phyloP scores from a whole-genome alignment of 345 rosid species.

The Acer campestre region DNA sequence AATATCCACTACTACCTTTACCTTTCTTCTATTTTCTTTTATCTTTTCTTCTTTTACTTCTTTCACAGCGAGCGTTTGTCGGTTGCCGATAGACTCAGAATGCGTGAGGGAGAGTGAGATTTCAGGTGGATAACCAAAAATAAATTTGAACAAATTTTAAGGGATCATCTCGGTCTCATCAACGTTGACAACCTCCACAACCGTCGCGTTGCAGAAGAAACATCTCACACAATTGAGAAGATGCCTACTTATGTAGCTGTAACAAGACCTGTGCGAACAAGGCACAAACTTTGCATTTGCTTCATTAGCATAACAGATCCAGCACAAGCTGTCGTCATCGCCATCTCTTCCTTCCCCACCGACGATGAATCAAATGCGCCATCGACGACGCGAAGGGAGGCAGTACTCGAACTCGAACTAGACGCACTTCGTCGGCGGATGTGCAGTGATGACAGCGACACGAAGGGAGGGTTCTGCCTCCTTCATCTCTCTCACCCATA shows the following conservation, averaged over 20 bases:
- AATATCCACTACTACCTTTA: not conserved
- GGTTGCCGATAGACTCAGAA: not conserved
- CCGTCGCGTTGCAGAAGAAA: constrained; percentile 91
- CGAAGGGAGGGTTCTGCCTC: too few species aligned
- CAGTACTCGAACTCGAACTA: too few species aligned
- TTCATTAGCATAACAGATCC: constrained; percentile 74
- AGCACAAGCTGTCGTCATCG: constrained; percentile 63
- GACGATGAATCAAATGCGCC: too few species aligned
- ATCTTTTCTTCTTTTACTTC: not conserved
- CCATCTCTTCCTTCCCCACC: constrained; percentile 38
- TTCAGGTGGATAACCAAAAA: constrained; percentile 3
- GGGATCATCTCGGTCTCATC: constrained; percentile 15
- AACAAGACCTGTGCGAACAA: constrained; percentile 85
- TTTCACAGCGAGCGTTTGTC: not conserved
- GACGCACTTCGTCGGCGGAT: too few species aligned
- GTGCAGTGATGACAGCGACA: too few species aligned
- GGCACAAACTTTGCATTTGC: constrained; percentile 76
- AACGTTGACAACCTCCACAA: constrained; percentile 54
- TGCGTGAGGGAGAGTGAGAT: not conserved
- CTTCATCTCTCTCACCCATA: too few species aligned
- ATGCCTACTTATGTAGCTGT: constrained; percentile 94
- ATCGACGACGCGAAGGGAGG: too few species aligned
- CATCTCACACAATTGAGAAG: constrained; percentile 88
- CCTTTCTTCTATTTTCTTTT: not conserved
- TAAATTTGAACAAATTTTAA: not conserved